Conservation (phyloP, 1,139 yeast genomes). For the Yamadazyma friedrichii region DNA sequence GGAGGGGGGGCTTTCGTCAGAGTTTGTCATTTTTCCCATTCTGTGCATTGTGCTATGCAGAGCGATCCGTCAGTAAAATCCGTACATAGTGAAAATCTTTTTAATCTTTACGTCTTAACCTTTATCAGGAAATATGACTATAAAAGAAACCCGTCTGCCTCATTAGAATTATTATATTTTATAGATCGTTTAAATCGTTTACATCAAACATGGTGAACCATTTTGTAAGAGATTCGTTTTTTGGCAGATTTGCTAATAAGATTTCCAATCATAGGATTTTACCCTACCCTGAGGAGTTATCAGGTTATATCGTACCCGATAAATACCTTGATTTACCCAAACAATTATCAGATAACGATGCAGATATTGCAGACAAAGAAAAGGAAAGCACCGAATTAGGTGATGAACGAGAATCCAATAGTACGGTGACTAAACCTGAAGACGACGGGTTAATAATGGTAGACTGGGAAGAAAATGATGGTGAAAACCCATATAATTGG, state of each 20-base stretch:
- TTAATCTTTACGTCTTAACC: neutral
- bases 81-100: neutral
- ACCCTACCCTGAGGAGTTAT: slow-evolving; percentile 28
- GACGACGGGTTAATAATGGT: slow-evolving; percentile 16
- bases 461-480: slow-evolving; percentile 51
- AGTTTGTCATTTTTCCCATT: too few species aligned
- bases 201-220: slow-evolving; percentile 3
- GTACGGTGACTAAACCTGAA: neutral
- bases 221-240: slow-evolving; percentile 32
- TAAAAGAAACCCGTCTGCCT: too few species aligned
- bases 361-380: slow-evolving; percentile 5
- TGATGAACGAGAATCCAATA: slow-evolving; percentile 5
- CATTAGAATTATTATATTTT: neutral
- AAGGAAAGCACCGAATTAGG: slow-evolving; percentile 6
- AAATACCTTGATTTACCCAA: slow-evolving; percentile 21
- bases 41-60: too few species aligned
- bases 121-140: too few species aligned
- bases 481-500: slow-evolving; percentile 62
- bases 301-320: slow-evolving; percentile 32
- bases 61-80: too few species aligned
- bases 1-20: too few species aligned
- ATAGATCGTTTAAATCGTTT: too few species aligned
- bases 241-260: slow-evolving; percentile 31
- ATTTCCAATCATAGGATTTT: slow-evolving; percentile 29
- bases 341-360: neutral